Percentiles rank a stretch among this genome's conserved stretches.
phyloP scores from a whole-genome alignment of 2,329 filamentous ascomycete genomes.

The Tolypocladium tundrense region DNA sequence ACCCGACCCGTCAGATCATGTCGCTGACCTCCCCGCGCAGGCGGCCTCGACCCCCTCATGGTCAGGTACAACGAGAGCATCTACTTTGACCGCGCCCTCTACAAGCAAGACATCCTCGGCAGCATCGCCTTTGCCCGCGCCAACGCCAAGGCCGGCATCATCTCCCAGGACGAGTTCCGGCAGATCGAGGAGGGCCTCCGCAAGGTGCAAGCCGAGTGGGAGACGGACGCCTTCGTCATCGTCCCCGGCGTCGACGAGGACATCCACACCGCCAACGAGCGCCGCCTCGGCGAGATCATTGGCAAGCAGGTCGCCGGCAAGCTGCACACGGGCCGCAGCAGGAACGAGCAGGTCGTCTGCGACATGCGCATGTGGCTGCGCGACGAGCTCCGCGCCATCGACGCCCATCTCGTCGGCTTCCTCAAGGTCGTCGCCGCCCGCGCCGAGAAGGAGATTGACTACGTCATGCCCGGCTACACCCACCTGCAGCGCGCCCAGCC shows the following conservation, averaged over 20 bases:
- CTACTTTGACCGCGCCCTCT: conserved; percentile 67
- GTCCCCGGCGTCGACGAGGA: conserved; percentile 43
- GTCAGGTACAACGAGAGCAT: conserved; percentile 74
- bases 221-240: conserved; percentile 37
- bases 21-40: conserved; percentile 28
- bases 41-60: conserved; percentile 79
- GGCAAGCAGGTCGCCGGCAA: conserved; percentile 79
- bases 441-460: conserved; percentile 64
- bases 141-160: conserved; percentile 65
- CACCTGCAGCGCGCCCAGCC: conserved; percentile 76
- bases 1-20: neutral
- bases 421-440: conserved; percentile 58
- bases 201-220: conserved; percentile 45
- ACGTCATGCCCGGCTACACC: conserved; percentile 81
- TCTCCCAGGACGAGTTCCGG: conserved; percentile 61
- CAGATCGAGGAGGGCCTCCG: conserved; percentile 64
- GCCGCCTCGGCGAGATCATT: conserved; percentile 71
- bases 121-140: conserved; percentile 74
- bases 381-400: conserved; percentile 61
- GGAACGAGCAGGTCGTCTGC: conserved; percentile 84
- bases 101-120: conserved; percentile 71
- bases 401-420: conserved; percentile 57
- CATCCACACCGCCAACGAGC: conserved; percentile 63
- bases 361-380: conserved; percentile 88
- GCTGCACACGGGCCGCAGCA: conserved; percentile 76